Conservation (phyloP, 352 stramenopile species). For the Globisporangium splendens region DNA sequence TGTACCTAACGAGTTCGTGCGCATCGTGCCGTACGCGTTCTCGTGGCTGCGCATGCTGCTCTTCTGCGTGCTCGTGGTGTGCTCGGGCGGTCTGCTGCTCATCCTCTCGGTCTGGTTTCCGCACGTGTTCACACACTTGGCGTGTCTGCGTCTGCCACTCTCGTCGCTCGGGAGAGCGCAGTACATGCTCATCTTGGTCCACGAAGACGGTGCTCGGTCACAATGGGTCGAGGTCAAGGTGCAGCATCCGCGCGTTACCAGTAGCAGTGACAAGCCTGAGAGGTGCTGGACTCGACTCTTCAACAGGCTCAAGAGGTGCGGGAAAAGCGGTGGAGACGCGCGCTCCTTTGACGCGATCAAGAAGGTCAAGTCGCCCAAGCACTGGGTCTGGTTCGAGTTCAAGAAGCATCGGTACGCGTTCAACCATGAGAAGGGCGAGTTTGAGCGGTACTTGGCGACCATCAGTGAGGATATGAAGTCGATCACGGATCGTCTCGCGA, state of each 20-base stretch:
- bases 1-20: slow-evolving; percentile 32
- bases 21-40: slow-evolving; percentile 36
- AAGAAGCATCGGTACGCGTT: slow-evolving; percentile 68
- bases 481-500: slow-evolving; percentile 34
- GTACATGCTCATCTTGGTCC: slow-evolving; percentile 41
- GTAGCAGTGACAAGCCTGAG: too few species aligned
- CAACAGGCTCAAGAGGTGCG: too few species aligned
- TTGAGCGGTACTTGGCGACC: slow-evolving; percentile 48
- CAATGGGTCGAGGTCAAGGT: slow-evolving; percentile 44
- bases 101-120: slow-evolving; percentile 52
- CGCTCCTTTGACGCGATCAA: too few species aligned
- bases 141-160: slow-evolving; percentile 30
- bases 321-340: too few species aligned
- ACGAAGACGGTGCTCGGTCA: slow-evolving; percentile 14
- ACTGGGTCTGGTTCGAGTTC: slow-evolving; percentile 66
- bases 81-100: slow-evolving; percentile 40
- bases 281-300: too few species aligned
- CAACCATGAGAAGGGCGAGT: slow-evolving; percentile 42
- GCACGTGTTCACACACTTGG: slow-evolving; percentile 51
- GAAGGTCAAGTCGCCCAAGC: too few species aligned
- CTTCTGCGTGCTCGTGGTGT: slow-evolving; percentile 32
- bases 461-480: slow-evolving; percentile 20
- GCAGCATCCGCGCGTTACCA: not conserved
- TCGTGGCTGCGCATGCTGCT: slow-evolving; percentile 28
- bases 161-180: slow-evolving; percentile 37